Base-by-base conservation (phyloP, 805 yeast genomes). In the Schwanniomyces vanrijiae region DNA sequence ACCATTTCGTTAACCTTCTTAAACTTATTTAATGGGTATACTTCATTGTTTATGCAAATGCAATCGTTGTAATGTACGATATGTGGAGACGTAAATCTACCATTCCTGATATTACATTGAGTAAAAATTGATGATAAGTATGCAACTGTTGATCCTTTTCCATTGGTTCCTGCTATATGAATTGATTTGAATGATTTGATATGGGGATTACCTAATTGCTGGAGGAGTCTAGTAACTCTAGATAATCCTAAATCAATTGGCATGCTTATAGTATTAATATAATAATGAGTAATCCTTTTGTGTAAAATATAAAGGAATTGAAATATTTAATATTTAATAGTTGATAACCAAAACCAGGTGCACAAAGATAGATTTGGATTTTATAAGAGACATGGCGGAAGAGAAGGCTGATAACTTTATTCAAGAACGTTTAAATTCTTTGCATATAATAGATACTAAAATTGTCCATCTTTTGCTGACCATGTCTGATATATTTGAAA, bases 121-220 rank as follows among this genome's bases (percentile, higher is more conserved):
- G 80, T 73, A 21, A 91, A 64, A 2, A 85, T 73, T 14, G 90
- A 81, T 3, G 90, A 76, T 7, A 94, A 48, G 61, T 90, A 91
- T 0, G 97, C 84, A 48, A 96, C 83, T 0, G 91, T 88, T 0
- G 97, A 90, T 0, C 99, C 99, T 60, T 92, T 92, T 0, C 99
- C 99, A 61, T 92, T 92, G 7, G 99, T 92, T 0, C 99, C 99
- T 0, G 97, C 97, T 3, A 94, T 78, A 60, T 94, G 99, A n/a
- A 94, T 71, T 0, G 90, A 83, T 50, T 80, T 79, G 58, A 82
- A 81, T 4, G 68, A 55, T 13, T 61, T 51, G 9, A 63, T 55
- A 34, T 89, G 94, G 0, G 96, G 97, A 55, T 82, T 79, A 0
- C 89, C 90, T 18, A 90, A 68, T 31, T 59, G 58, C 21, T 53